Base-by-base conservation (phyloP, 176 grass and related monocot genomes). In the Oropetium thomaeum region DNA sequence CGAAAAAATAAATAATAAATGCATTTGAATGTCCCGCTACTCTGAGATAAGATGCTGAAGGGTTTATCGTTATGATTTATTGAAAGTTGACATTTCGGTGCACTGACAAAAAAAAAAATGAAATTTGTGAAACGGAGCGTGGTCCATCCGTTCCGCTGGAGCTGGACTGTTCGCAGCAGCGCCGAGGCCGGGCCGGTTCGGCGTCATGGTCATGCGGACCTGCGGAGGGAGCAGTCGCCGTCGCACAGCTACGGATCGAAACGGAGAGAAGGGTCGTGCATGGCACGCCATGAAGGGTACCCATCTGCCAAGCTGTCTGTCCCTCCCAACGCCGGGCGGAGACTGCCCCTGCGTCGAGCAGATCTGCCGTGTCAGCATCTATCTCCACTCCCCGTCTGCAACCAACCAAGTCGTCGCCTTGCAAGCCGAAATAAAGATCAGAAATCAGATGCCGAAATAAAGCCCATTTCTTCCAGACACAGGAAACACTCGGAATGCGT, bases 271-370 rank as follows among this genome's bases (percentile, higher is more conserved):
- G 20, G 39, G 66, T 60, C 39, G 37, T 80, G 77, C 39, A 48
- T 80, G 77, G 77, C 54, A 49, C 78, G 40, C 40, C 78, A 62
- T 70, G 68, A 81, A 64, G 44, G 23, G 68, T 81, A 28, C 57
- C 57, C 43, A 28, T 64, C 79, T 53, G 79, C 79, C 79, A 51
- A 23, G 29, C 69, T 72, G 67, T 62, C 76, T 35, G 8, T 0
- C 39, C 51, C n/a, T 34, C 26, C 10, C 62, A 37, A 7, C 11
- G 16, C 31, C 55, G n/a, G 6, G 5, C 47, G 1, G 5, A 13
- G 15, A n/a, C n/a, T n/a, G n/a, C n/a, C 16, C 5, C 5, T 31
- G 58, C 5, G 15, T 27, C 10, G 66, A 30, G 26, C 25, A 4
- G 25, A 43, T 3, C 47, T 53, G 16, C 55, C 19, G 67, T 40